Evolutionary conservation across 768 basidiomycete genomes (phyloP), one percentile per base, ranked within the genome.

Genomic region (Psilocybe tampanensis): DNA sequence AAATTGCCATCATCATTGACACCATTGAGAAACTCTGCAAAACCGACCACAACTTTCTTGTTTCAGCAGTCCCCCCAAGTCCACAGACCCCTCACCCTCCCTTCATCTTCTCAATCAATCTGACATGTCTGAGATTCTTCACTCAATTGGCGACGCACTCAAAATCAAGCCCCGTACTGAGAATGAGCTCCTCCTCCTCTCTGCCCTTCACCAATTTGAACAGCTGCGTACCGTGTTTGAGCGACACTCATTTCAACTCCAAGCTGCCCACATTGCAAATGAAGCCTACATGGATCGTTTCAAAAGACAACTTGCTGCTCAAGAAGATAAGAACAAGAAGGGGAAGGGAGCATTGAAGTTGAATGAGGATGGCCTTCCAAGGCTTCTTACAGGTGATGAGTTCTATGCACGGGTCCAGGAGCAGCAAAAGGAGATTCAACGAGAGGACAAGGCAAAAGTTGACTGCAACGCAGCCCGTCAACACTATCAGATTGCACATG

Each of bases 261-360:
- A 69, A 58, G 62, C 68, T 2, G n/a, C 53, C 7, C 54, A 63
- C 41, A 59, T 70, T n/a, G 60, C 68, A 6, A 70, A 68, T 44
- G 60, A 65, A 15, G 49, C 61, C 13, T 69, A 70, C 39, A 34
- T 44, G 8, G 59, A 58, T 26, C 42, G 54, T 12, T 49, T 69
- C 19, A 44, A 60, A 11, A 45, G 54, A 26, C 60, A 69, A 52
- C 64, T 69, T 24, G 60, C 53, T 26, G 58, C 56, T 21, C 50
- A 64, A 22, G 64, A 69, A 55, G 60, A 4, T 9, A 29, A 69
- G 52, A 65, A 62, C 42, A 63, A 62, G 49, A 60, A 52, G 41
- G 64, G 61, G 29, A 60, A 60, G 52, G 59, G 60, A 33, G 61
- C 33, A 18, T 55, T 54, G 4, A 56, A 58, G 24, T 56, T 68